phyloP scores from a whole-genome alignment of 306 rosid genomes.

The Sindora glabra region DNA sequence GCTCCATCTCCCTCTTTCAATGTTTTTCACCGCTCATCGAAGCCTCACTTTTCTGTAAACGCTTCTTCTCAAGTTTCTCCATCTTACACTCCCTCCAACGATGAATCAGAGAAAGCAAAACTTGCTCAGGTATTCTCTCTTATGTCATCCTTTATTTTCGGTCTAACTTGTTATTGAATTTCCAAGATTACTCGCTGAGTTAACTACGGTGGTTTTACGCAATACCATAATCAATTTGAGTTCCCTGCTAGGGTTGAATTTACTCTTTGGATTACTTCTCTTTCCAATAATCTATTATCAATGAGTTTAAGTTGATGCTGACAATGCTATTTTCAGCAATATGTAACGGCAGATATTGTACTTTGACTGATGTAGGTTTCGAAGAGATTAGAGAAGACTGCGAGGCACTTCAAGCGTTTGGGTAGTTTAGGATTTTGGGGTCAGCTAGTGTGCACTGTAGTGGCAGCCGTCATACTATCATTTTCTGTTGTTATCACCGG shows the following conservation, averaged over 20 bases:
- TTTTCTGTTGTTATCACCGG: slow-evolving; percentile 80
- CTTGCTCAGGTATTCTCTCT: slow-evolving; percentile 58
- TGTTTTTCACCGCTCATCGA: slow-evolving; percentile 20
- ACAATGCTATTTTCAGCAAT: not conserved
- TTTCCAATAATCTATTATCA: not conserved
- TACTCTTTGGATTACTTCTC: not conserved
- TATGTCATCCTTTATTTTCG: not conserved
- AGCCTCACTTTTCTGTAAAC: slow-evolving; percentile 21
- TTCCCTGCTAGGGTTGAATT: slow-evolving; percentile 2
- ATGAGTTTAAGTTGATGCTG: not conserved
- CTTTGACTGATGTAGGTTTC: slow-evolving; percentile 58
- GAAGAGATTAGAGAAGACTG: slow-evolving; percentile 76
- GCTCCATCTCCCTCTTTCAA: not conserved
- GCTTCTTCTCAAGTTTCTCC: slow-evolving; percentile 53
- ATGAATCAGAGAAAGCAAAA: slow-evolving; percentile 65
- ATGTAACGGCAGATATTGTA: not conserved
- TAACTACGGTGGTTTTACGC: not conserved
- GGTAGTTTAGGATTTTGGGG: slow-evolving; percentile 96
- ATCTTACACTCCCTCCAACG: slow-evolving; percentile 31
- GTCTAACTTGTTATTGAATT: not conserved
- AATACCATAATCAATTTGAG: not conserved
- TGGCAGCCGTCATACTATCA: slow-evolving; percentile 88
- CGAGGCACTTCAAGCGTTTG: slow-evolving; percentile 85
- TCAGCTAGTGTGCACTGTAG: slow-evolving; percentile 79
- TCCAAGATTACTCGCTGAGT: not conserved